A percentile compares a stretch with the other conserved stretches of the same genome.
Evolutionary conservation across 305 asterid species (phyloP).

Genomic region (Solanum aculeatissimum): DNA sequence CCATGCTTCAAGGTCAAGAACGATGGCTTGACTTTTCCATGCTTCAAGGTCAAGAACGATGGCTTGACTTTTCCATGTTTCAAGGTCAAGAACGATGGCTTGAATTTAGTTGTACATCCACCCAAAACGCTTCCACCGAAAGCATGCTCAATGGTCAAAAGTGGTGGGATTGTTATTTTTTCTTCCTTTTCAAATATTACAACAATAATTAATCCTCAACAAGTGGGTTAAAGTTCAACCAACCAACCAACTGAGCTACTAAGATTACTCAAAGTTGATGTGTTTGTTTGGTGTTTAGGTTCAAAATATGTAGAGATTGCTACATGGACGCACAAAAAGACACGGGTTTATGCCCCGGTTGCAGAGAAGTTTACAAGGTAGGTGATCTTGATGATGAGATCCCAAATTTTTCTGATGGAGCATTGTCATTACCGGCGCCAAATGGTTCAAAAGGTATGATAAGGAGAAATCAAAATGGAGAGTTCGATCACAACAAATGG

Average conservation of each 20-base stretch:
- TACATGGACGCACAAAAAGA: constrained; percentile 46
- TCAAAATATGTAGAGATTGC: constrained; percentile 50
- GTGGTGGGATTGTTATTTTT: too few relatives aligned
- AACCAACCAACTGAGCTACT: not conserved
- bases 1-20: too few relatives aligned
- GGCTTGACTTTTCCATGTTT: too few relatives aligned
- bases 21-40: too few relatives aligned
- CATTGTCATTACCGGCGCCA: constrained; percentile 57
- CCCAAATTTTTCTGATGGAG: constrained; percentile 37
- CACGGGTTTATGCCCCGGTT: constrained; percentile 37
- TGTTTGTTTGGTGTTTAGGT: constrained; percentile 8
- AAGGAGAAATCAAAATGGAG: constrained; percentile 42
- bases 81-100: too few relatives aligned
- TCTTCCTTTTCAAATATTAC: too few relatives aligned
- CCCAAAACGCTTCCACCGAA: too few relatives aligned
- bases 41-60: too few relatives aligned
- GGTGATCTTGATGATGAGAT: constrained; percentile 52
- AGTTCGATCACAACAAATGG: constrained; percentile 46
- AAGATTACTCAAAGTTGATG: not conserved
- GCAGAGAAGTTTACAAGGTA: constrained; percentile 39
- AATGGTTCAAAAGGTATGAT: constrained; percentile 37
- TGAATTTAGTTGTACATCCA: too few relatives aligned
- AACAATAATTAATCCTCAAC: not conserved
- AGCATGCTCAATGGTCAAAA: too few relatives aligned
- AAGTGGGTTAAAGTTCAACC: not conserved